Conservation (phyloP, 768 basidiomycete genomes). For the Phlebiopsis gigantea region DNA sequence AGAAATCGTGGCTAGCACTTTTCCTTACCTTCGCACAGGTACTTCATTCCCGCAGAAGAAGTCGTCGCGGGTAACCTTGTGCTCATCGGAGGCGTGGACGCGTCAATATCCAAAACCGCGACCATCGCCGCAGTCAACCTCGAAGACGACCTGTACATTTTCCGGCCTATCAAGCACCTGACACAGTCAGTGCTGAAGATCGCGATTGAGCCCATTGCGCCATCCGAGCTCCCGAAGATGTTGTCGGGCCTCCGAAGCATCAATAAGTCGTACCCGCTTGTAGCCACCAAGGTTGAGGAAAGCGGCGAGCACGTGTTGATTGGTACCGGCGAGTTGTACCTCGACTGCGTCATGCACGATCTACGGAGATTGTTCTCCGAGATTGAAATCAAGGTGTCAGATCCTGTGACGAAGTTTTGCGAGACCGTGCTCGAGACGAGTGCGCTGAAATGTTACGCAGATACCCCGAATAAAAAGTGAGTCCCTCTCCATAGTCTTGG, state of each 20-base stretch:
- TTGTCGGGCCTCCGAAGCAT: constrained; percentile 92
- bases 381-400: constrained; percentile 99
- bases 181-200: constrained; percentile 96
- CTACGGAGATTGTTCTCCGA: constrained; percentile 88
- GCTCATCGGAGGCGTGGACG: constrained; percentile 87
- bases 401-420: constrained; percentile 96
- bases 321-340: constrained; percentile 94
- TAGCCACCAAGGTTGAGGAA: constrained; percentile 95
- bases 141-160: constrained; percentile 89
- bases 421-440: constrained; percentile 98
- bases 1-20: neutral
- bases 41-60: constrained; percentile 80
- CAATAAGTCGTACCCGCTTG: constrained; percentile 96
- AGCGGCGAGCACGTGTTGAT: constrained; percentile 96
- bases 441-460: constrained; percentile 97
- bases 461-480: constrained; percentile 98
- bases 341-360: constrained; percentile 97
- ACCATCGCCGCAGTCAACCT: constrained; percentile 72
- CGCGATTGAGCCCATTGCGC: constrained; percentile 96
- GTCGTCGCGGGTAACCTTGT: constrained; percentile 91
- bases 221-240: constrained; percentile 99
- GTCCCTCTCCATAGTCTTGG: constrained; percentile 22
- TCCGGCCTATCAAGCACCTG: constrained; percentile 94
- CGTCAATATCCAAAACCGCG: constrained; percentile 92
- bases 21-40: constrained; percentile 85